These are phyloP conservation scores for Chalciporus pseudorubinellus DNA, from an alignment of 768 basidiomycete genomes.

Conservation along the genomic window DNA sequence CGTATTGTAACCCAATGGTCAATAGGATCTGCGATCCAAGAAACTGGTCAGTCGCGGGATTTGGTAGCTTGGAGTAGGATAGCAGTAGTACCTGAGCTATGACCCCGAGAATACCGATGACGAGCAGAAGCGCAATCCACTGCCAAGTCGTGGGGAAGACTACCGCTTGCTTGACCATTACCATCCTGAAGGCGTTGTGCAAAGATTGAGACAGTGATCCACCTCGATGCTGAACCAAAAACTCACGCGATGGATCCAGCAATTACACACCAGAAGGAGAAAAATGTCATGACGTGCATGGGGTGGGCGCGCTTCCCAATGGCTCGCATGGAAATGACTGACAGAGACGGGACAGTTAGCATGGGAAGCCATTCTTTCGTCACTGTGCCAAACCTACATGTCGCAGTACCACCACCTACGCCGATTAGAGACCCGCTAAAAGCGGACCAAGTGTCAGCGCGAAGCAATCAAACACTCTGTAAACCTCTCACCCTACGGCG, in stretches of 20 bases:
- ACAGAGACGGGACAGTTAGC: not conserved
- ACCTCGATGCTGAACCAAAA: not conserved
- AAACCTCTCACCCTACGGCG: conserved; percentile 53
- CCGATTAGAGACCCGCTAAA: conserved; percentile 59
- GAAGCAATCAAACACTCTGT: not conserved
- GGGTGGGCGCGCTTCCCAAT: conserved; percentile 78
- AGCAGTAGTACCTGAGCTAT: conserved; percentile 11
- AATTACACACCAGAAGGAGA: conserved; percentile 53
- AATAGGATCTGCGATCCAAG: conserved; percentile 42
- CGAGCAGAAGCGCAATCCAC: conserved; percentile 13
- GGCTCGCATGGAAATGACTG: conserved; percentile 54
- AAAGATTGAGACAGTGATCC: not conserved
- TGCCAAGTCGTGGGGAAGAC: conserved; percentile 20
- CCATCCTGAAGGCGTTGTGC: conserved; percentile 10
- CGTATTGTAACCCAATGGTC: conserved; percentile 60
- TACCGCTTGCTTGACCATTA: not conserved
- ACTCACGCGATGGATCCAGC: conserved; percentile 12
- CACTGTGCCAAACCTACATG: conserved; percentile 51
- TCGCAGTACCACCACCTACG: conserved; percentile 63
- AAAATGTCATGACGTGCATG: conserved; percentile 68
- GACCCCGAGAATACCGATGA: conserved; percentile 17
- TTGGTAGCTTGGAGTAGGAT: no score
- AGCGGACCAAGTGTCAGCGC: not conserved
- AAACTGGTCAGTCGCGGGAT: not conserved
- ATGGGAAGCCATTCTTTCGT: not conserved